Percentiles rank a stretch among this genome's conserved stretches.
Conservation (phyloP, 2,329 filamentous ascomycete species). For the Phaeophleospora eucalypticola region DNA sequence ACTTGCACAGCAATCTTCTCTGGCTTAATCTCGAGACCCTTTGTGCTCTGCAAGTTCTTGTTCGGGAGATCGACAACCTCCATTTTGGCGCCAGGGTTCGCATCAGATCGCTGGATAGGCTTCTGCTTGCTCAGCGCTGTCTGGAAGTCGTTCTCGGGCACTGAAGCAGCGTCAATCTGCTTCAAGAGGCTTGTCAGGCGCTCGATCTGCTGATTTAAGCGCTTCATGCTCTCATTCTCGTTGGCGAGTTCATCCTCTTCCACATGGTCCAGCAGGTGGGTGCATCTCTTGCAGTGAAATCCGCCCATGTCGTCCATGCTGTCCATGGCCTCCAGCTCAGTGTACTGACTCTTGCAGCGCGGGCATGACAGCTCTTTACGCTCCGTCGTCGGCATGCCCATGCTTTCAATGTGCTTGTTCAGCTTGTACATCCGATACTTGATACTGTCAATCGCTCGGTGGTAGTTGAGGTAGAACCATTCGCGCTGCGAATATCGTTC, state of each 20-base stretch:
- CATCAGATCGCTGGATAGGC: constrained; percentile 63
- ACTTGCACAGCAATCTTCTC: constrained; percentile 35
- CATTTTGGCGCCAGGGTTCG: constrained; percentile 54
- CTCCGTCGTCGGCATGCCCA: constrained; percentile 71
- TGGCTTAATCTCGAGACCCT: constrained; percentile 32
- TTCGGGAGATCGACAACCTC: constrained; percentile 34
- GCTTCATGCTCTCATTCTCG: constrained; percentile 61
- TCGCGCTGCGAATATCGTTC: constrained; percentile 55
- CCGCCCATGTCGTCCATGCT: constrained; percentile 52
- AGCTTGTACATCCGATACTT: constrained; percentile 90
- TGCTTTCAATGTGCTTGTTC: constrained; percentile 81
- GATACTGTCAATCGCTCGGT: constrained; percentile 89
- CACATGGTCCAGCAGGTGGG: constrained; percentile 55
- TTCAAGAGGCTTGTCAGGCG: constrained; percentile 73
- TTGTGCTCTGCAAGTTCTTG: constrained; percentile 30
- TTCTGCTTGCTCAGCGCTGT: constrained; percentile 60
- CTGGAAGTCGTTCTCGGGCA: constrained; percentile 71
- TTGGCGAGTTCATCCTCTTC: constrained; percentile 58
- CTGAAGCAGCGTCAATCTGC: constrained; percentile 68
- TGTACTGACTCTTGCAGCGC: constrained; percentile 83
- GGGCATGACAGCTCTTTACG: constrained; percentile 86
- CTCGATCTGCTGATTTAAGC: constrained; percentile 73
- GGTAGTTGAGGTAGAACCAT: constrained; percentile 97
- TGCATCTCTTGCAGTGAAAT: constrained; percentile 81
- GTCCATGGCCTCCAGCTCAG: constrained; percentile 83